Evolutionary conservation across 129 eudicot genomes (phyloP), one percentile per base, ranked within the genome.

Genomic region (Rutidosis leptorrhynchoides): DNA sequence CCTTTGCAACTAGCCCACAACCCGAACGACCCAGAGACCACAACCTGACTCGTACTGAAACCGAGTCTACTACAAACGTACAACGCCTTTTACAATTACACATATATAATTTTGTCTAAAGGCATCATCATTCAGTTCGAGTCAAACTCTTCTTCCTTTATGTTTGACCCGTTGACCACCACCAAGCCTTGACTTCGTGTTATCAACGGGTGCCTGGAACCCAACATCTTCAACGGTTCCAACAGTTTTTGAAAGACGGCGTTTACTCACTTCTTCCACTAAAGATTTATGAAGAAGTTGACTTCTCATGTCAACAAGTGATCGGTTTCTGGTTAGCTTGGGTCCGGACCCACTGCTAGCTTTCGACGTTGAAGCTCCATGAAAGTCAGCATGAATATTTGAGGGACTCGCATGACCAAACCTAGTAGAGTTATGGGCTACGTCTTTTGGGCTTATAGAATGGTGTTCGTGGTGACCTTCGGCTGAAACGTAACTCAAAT

Each of bases 271-370:
- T 53, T 87, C 90, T 67, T 90, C 90, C 23, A 90, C 93, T 26
- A 90, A 68, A 16, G 88, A 73, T 71, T 79, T 75, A 51, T 86
- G 95, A 58, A 90, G 88, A 83, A 90, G 73, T 74, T 90, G 97
- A 77, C 95, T 86, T 27, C 95, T 82, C 77, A 81, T 78, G 73
- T 90, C 97, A 69, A 90, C 85, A 58, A 90, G 64, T 11, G 97
- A 90, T 23, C 72, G 73, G 70, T 86, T 85, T 77, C 92, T 83
- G 25, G 86, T 77, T 56, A 86, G 66, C 68, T 65, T 69, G 20
- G 79, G 83, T 56, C 61, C 72, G 11, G 67, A 73, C 60, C 62
- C 63, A 3, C 29, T 57, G 37, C 29, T 30, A 28, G 69, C 76
- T 72, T 75, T 80, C 40, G 81, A 72, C 2, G 82, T 64, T 24